phyloP scores from a whole-genome alignment of 805 yeast species.

The Kuraishia ogatae region DNA sequence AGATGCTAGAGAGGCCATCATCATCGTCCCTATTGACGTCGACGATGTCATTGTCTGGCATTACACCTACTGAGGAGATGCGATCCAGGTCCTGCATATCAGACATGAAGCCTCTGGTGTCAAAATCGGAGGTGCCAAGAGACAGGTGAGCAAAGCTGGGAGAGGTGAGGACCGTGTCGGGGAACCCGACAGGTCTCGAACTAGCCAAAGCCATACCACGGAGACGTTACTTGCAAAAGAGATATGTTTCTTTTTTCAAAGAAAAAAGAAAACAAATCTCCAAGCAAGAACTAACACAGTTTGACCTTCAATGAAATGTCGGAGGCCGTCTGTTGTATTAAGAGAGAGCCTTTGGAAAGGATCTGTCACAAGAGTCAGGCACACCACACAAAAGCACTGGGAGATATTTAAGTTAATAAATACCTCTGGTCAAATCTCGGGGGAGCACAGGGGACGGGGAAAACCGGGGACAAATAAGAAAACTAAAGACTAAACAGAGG shows the following conservation, averaged over 20 bases:
- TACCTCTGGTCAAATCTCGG: slow-evolving; percentile 4
- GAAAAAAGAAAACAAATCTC: background rate
- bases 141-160: background rate
- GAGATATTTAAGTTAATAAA: slow-evolving; percentile 12
- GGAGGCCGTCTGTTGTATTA: background rate
- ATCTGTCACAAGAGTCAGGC: slow-evolving; percentile 2
- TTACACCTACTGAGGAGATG: slow-evolving; percentile 4
- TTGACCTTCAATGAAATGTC: background rate
- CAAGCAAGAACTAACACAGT: background rate
- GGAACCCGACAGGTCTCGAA: background rate
- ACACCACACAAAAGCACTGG: background rate
- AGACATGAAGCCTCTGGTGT: background rate
- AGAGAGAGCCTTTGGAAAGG: background rate
- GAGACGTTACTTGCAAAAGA: background rate
- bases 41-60: slow-evolving; percentile 6
- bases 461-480: slow-evolving; percentile 2
- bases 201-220: background rate
- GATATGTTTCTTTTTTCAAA: background rate
- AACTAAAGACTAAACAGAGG: slow-evolving; percentile 1
- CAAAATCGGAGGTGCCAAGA: background rate
- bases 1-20: background rate
- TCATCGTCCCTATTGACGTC: slow-evolving; percentile 6
- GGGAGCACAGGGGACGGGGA: slow-evolving; percentile 1
- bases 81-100: background rate
- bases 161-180: background rate